Base-by-base conservation (phyloP, 495 filamentous ascomycete genomes). In the Filosporella fistucella region DNA sequence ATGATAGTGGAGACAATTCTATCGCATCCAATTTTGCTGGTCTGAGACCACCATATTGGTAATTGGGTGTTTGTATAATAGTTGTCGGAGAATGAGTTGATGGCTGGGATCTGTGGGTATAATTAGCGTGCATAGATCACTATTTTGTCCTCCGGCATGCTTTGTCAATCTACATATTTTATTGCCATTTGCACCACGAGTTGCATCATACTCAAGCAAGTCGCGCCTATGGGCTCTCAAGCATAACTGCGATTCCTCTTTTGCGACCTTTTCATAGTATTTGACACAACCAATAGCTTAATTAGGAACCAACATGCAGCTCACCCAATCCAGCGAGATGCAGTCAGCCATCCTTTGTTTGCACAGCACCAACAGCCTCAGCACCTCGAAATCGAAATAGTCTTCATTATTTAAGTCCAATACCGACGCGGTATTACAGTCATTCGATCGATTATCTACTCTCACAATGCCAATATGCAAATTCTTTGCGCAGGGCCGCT, bases 41-140 rank as follows among this genome's bases (percentile, higher is more conserved):
- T n/a, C 62, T 90, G 63, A 76, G 82, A 55, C 74, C 85, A 42
- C 77, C 82, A 24, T 88, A 87, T 63, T 89, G 85, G 85, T 72
- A 63, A 56, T 49, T 21, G 16, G 25, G 3, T 12, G 33, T 2
- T 28, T 25, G 21, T 33, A 22, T 14, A 22, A 6, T 5, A 40
- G 17, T 17, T 21, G 21, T 18, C 23, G 21, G 32, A 4, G 8
- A 38, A n/a, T 30, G 8, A n/a, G n/a, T 22, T 21, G 35, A 38
- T 38, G 4, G 32, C 17, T 38, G 3, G 13, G 5, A 11, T 38
- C 23, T 37, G 44, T 47, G 17, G 17, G n/a, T 45, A 44, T 14
- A 51, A 37, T 44, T 51, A 51, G 48, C 41, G 39, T 44, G 41
- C 48, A 51, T 51, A 26, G 41, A 41, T 25, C 13, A 49, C 14